phyloP scores from a whole-genome alignment of 2,329 filamentous ascomycete genomes.

The Aureobasidium sp. region DNA sequence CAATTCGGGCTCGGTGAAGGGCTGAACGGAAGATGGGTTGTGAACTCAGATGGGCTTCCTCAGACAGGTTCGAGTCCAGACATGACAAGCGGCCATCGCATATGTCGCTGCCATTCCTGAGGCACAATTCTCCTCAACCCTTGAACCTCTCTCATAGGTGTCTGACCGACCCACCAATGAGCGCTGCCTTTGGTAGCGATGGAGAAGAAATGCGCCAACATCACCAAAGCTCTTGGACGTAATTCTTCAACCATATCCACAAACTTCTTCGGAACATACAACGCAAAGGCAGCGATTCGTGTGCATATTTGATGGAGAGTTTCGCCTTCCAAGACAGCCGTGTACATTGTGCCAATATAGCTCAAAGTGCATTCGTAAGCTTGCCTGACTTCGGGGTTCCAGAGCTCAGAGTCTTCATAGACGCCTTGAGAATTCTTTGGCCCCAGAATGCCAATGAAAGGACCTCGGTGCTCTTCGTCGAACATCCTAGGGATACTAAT shows the following conservation, averaged over 20 bases:
- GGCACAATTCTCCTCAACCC: constrained; percentile 24
- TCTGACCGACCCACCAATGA: constrained; percentile 26
- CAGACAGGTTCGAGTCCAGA: constrained; percentile 4
- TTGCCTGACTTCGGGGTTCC: constrained; percentile 20
- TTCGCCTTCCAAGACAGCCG: constrained; percentile 22
- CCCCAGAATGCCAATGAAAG: constrained; percentile 20
- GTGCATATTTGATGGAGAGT: constrained; percentile 23
- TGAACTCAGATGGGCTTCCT: background rate
- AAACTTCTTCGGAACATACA: constrained; percentile 27
- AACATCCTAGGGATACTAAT: constrained; percentile 21
- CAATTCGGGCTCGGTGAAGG: background rate
- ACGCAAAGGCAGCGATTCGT: constrained; percentile 28
- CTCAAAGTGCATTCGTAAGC: constrained; percentile 25
- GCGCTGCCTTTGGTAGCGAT: constrained; percentile 25
- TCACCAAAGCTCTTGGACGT: constrained; percentile 29
- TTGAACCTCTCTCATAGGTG: constrained; percentile 24
- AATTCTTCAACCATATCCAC: constrained; percentile 27
- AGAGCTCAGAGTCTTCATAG: constrained; percentile 4
- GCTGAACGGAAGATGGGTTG: background rate
- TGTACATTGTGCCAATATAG: constrained; percentile 26
- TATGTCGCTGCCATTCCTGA: constrained; percentile 26
- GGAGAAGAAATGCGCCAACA: constrained; percentile 30
- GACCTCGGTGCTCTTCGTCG: constrained; percentile 21
- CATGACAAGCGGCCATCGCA: constrained; percentile 25
- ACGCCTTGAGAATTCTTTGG: background rate